Base-by-base conservation (phyloP, 305 asterid genomes). In the Solanum hybrid region DNA sequence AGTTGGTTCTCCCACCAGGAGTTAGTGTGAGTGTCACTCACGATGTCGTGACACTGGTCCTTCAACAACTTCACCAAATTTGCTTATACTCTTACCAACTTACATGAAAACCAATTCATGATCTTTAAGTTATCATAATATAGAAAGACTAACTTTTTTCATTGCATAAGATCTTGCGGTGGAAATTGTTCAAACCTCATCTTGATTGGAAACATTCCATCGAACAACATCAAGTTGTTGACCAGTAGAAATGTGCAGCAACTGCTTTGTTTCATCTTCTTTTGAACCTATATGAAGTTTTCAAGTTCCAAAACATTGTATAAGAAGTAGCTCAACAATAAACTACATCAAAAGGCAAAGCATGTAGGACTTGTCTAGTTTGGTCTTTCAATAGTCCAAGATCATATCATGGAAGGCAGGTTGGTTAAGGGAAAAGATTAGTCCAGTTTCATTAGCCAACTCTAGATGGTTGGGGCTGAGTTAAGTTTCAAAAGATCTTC, bases 201-300 rank as follows among this genome's bases (percentile, higher is more conserved):
- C 94, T 92, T 97, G 98, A 93, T 97, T 97, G 85, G 96, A 92
- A 86, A 88, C 94, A 90, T 96, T 97, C 99, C 99, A 96, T 86
- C 98, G 94, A 90, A 95, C 94, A 69, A 92, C 97, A 90, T 97
- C 99, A 92, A 96, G 95, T 92, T 95, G 96, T 88, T 93, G 95
- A 78, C 82, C 45, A n/a, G 93, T 92, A 85, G 95, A 89, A 89
- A 94, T 91, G 92, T 97, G 99, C 93, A 96, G 91, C 92, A 96
- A 86, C 90, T 94, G 99, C 85, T 95, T 96, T 88, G 92, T 89
- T 92, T 95, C 99, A 91, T 96, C 96, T 91, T 97, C 99, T 91
- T 90, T 90, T 26, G 73, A 88, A 86, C 90, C 96, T 93, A 78
- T 85, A 91, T 32, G 91, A 91, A 88, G 87, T 81, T 60, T 85